Percentiles rank a stretch among this genome's conserved stretches.
These are phyloP conservation scores for Tilletia caries DNA, from an alignment of 1,284 basidiomycete species.

Conservation along the genomic window DNA sequence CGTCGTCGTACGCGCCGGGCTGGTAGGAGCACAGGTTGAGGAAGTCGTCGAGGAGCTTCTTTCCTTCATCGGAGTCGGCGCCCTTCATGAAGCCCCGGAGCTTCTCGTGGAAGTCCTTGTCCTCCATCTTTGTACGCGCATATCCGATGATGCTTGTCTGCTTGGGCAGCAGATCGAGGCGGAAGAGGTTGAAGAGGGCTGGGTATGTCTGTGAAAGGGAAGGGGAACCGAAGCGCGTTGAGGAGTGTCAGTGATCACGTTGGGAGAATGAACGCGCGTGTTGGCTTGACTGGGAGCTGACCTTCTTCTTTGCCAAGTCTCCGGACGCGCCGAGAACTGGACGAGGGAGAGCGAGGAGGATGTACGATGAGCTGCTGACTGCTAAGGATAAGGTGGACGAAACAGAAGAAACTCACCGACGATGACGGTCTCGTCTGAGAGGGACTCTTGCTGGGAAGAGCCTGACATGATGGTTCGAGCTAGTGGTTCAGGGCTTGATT, in stretches of 20 bases:
- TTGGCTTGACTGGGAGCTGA: too few relatives aligned
- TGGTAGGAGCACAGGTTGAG: conserved; percentile 47
- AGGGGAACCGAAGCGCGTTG: too few relatives aligned
- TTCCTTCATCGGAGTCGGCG: conserved; percentile 34
- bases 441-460: conserved; percentile 11
- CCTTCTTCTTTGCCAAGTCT: conserved; percentile 99
- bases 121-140: conserved; percentile 54
- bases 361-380: neutral
- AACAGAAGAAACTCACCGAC: conserved; percentile 37
- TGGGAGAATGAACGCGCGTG: neutral
- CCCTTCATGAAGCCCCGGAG: conserved; percentile 39
- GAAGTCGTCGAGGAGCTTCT: conserved; percentile 37
- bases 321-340: conserved; percentile 92
- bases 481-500: neutral
- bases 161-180: conserved; percentile 42
- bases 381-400: neutral
- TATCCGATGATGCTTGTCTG: conserved; percentile 52
- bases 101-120: conserved; percentile 48
- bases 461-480: neutral
- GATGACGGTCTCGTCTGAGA: conserved; percentile 46
- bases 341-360: neutral
- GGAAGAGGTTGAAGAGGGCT: conserved; percentile 48
- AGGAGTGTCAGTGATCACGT: neutral
- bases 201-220: conserved; percentile 43
- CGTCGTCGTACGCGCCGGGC: conserved; percentile 50